Evolutionary conservation across 495 filamentous ascomycete species (phyloP).

Genomic region (Daldinia grandis): DNA sequence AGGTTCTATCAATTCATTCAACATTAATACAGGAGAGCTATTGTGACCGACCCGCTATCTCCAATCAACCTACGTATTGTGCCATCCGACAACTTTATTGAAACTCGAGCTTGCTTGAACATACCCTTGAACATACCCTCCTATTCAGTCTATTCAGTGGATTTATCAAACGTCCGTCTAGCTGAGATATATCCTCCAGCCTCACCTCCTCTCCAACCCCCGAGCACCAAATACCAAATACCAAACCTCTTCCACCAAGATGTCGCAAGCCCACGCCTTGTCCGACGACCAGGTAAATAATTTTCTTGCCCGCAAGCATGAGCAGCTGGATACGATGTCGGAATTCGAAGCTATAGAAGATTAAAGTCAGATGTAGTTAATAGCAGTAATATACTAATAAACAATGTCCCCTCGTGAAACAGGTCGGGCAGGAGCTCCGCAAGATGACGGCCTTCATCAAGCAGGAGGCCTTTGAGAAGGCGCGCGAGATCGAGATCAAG

Average conservation of each 20-base stretch:
- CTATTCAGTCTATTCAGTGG: slow-evolving; percentile 9
- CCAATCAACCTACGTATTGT: slow-evolving; percentile 22
- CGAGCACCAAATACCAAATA: no score
- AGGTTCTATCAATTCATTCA: slow-evolving; percentile 28
- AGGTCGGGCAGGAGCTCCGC: slow-evolving; percentile 95
- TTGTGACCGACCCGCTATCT: slow-evolving; percentile 32
- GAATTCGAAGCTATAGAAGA: not conserved
- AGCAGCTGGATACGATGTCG: not conserved
- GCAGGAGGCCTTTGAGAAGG: slow-evolving; percentile 97
- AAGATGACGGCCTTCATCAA: slow-evolving; percentile 99
- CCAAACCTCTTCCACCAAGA: slow-evolving; percentile 59
- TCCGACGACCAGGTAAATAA: slow-evolving; percentile 90
- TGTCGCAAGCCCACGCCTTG: slow-evolving; percentile 92
- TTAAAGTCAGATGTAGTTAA: not conserved
- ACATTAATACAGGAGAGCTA: slow-evolving; percentile 20
- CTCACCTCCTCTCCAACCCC: slow-evolving; percentile 20
- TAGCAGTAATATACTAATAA: slow-evolving; percentile 24
- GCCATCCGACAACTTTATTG: not conserved
- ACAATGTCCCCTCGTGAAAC: slow-evolving; percentile 8
- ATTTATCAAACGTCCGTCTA: not conserved
- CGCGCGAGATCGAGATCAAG: slow-evolving; percentile 94
- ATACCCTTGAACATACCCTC: slow-evolving; percentile 5
- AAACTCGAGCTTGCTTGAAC: not conserved
- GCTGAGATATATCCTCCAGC: slow-evolving; percentile 18
- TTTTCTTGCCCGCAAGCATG: slow-evolving; percentile 15